Evolutionary conservation across 306 rosid genomes (phyloP).

Genomic region (Malus asiatica): DNA sequence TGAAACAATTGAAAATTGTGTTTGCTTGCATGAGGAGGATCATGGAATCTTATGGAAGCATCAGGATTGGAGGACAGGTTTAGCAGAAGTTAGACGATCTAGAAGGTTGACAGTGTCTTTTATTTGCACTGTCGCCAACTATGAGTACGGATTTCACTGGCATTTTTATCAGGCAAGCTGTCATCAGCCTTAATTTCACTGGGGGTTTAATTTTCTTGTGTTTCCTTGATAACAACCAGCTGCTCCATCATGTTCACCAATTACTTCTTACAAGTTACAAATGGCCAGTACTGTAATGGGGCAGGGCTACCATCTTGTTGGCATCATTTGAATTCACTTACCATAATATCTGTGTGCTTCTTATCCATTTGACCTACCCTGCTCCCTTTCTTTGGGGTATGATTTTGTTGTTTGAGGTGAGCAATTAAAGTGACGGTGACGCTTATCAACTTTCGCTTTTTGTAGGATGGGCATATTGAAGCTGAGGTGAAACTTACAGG

Average conservation of each 20-base stretch:
- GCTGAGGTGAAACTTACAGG: constrained; percentile 84
- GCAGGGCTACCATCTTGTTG: neutral
- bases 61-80: constrained; percentile 85
- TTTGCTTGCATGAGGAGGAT: constrained; percentile 80
- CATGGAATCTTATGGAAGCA: constrained; percentile 83
- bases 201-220: constrained; percentile 1
- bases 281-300: neutral
- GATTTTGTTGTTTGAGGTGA: constrained; percentile 1
- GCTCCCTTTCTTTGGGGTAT: neutral
- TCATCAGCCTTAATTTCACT: neutral
- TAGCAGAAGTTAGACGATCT: constrained; percentile 75
- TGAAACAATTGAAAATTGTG: constrained; percentile 78
- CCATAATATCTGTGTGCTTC: neutral
- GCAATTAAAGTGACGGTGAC: neutral
- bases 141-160: constrained; percentile 79
- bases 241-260: neutral
- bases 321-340: neutral
- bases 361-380: constrained; percentile 1
- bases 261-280: neutral
- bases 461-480: constrained; percentile 79
- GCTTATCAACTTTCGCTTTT: neutral
- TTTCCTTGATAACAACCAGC: neutral
- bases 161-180: constrained; percentile 75
- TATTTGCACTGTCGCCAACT: constrained; percentile 76
- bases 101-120: constrained; percentile 73